These are phyloP conservation scores for Trypanosoma rangeli DNA, from an alignment of 208 protist genomes.

Conservation along the genomic window DNA sequence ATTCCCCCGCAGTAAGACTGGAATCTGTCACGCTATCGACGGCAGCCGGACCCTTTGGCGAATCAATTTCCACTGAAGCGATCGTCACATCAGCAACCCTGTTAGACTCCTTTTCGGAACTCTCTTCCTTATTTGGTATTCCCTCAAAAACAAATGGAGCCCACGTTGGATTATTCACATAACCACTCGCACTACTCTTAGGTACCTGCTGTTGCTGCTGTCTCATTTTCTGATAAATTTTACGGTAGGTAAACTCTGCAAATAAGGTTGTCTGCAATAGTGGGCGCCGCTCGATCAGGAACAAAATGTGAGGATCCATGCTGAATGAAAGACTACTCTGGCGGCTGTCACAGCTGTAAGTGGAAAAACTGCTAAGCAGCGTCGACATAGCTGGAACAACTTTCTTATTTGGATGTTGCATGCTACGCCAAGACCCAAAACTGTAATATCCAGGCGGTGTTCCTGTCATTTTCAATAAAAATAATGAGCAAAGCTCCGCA, in stretches of 20 bases:
- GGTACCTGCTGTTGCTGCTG: not conserved
- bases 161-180: not conserved
- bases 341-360: not conserved
- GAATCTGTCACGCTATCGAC: not conserved
- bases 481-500: not conserved
- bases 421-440: conserved; percentile 46
- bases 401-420: conserved; percentile 55
- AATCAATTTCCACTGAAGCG: not conserved
- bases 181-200: not conserved
- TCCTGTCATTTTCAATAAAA: conserved; percentile 19
- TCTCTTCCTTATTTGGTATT: not conserved
- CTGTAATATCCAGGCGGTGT: conserved; percentile 70
- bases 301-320: conserved; percentile 35
- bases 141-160: not conserved
- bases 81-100: not conserved
- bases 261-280: conserved; percentile 76
- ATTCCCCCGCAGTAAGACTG: not conserved
- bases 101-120: not conserved
- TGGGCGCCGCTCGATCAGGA: conserved; percentile 43
- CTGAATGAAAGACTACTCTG: not conserved
- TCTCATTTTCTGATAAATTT: conserved; percentile 1
- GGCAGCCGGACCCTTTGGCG: not conserved
- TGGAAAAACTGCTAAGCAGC: conserved; percentile 36
- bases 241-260: conserved; percentile 21
- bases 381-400: conserved; percentile 37